Evolutionary conservation across 2,329 filamentous ascomycete species (phyloP).

Genomic region (Nigrospora osmanthi): DNA sequence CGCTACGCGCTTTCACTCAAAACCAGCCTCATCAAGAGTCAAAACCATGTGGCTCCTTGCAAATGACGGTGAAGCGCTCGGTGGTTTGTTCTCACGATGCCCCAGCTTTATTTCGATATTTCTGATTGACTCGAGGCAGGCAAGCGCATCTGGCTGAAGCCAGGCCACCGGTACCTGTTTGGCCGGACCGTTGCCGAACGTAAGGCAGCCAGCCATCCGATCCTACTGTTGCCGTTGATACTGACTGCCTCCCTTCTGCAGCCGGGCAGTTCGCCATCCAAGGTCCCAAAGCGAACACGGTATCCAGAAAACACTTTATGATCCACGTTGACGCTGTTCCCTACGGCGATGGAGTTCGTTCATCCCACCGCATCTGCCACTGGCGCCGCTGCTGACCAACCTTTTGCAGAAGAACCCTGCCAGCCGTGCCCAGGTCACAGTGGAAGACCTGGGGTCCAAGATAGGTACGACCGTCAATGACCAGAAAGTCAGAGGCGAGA

Average conservation of each 20-base stretch:
- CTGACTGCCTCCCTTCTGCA: constrained; percentile 21
- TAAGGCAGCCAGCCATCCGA: constrained; percentile 23
- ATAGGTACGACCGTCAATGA: constrained; percentile 76
- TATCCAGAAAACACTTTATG: constrained; percentile 83
- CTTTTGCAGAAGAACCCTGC: constrained; percentile 47
- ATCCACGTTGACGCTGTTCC: constrained; percentile 62
- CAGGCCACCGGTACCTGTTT: constrained; percentile 78
- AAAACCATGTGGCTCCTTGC: constrained; percentile 57
- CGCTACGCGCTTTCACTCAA: too few species aligned
- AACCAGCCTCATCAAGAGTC: too few species aligned
- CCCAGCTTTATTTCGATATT: constrained; percentile 1
- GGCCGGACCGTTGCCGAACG: constrained; percentile 67
- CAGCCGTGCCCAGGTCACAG: constrained; percentile 59
- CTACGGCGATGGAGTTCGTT: constrained; percentile 57
- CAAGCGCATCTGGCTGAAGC: constrained; percentile 74
- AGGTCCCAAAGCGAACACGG: constrained; percentile 57
- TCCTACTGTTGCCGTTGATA: constrained; percentile 5
- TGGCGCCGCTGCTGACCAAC: neutral
- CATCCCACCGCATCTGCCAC: neutral
- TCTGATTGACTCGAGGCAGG: constrained; percentile 29
- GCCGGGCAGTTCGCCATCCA: constrained; percentile 59
- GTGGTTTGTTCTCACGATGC: constrained; percentile 21
- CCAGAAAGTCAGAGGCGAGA: constrained; percentile 56
- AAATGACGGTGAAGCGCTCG: constrained; percentile 45
- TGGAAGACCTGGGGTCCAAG: constrained; percentile 79